phyloP scores from a whole-genome alignment of 2,329 filamentous ascomycete species.

The Fusarium tjaetaba region DNA sequence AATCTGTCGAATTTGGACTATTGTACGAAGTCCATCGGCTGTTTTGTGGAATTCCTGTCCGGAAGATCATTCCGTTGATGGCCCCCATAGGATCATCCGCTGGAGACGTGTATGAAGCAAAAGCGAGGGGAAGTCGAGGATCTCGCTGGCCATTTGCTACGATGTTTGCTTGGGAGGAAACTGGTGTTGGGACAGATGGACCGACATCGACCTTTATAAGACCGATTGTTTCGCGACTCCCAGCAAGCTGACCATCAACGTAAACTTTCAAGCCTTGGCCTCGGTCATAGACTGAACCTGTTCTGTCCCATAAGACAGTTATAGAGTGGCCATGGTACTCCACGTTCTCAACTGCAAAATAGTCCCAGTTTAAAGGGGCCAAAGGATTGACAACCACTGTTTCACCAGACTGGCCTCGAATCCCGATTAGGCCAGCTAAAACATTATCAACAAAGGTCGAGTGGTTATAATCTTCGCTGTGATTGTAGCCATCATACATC shows the following conservation, averaged over 20 bases:
- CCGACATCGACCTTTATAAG: neutral
- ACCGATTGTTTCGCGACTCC: neutral
- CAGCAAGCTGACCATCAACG: neutral
- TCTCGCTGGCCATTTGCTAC: neutral
- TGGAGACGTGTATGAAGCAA: neutral
- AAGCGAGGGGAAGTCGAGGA: neutral
- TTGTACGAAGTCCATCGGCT: neutral
- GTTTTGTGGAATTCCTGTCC: neutral
- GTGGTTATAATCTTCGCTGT: slow-evolving; percentile 2
- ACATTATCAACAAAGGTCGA: neutral
- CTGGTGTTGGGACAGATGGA: fast-evolving
- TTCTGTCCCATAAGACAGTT: neutral
- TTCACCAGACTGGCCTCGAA: neutral
- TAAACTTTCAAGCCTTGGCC: neutral
- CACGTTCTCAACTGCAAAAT: neutral
- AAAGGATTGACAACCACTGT: neutral
- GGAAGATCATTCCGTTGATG: neutral
- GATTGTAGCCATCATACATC: neutral
- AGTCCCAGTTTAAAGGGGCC: neutral
- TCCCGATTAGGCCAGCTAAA: neutral
- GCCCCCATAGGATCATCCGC: neutral
- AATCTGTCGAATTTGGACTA: neutral
- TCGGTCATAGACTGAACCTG: neutral
- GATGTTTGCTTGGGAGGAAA: neutral
- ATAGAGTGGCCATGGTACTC: neutral